Evolutionary conservation across 2,329 filamentous ascomycete genomes (phyloP), one percentile per base, ranked within the genome.

Genomic region (Alternaria consortialis): DNA sequence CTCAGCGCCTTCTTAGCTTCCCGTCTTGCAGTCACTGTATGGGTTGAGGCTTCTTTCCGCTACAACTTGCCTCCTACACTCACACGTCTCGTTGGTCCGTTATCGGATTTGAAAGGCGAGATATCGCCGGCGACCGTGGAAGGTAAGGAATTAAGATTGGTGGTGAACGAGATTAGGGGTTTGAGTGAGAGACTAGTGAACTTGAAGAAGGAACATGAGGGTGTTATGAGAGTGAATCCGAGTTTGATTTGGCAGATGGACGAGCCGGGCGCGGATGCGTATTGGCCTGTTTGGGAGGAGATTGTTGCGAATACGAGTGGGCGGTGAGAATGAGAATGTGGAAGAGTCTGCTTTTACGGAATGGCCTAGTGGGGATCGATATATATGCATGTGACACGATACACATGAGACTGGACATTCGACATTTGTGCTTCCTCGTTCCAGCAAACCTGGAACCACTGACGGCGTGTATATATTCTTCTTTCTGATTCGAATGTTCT

Each of bases 1-100:
- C 66, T 77, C 13, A 66, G 60, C 15, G 58, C 66, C 12, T 74
- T 77, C 40, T 59, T 77, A 5, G 63, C 67, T 8, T 69, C 71
- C 9, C 72, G 72, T 12, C 23, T 66, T 8, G 70, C 73, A 7
- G 61, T 75, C 6, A 73, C 73, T 5, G 58, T 68, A 3, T 77
- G 74, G 74, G 72, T 73, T 29, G 74, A 77, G 62, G 73, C 74
- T 7, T 77, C 74, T 0, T 76, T 71, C 61, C 68, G 71, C 1
- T 76, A 74, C 37, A 69, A 62, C 32, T 55, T 77, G 1, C 72
- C 74, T 4, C 74, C 74, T 0, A 76, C 73, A 13, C 62, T 77
- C 9, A 71, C 69, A 1, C 71, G 73, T 3, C 67, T 77, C 2
- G 59, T 76, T 2, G 73, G 72, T 0, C 64, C 74, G 4, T 47